Evolutionary conservation across 345 rosid genomes (phyloP).

Genomic region (Eucalyptus rudis): DNA sequence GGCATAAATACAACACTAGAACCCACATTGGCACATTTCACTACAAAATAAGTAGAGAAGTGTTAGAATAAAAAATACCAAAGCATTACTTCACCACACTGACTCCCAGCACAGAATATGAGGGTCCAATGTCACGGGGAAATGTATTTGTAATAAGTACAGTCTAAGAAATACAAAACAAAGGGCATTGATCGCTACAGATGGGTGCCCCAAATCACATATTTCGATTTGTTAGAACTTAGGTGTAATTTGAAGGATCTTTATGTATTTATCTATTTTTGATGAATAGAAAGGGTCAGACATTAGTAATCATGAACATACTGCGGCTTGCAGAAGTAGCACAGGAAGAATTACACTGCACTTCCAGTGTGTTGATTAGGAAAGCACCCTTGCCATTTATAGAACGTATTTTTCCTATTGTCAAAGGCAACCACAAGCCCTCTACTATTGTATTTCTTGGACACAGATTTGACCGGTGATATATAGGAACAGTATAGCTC

Average conservation of each 20-base stretch:
- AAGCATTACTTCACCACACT: not conserved
- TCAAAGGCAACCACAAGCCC: not conserved
- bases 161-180: not conserved
- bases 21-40: slow-evolving; percentile 65
- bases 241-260: not conserved
- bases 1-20: slow-evolving; percentile 78
- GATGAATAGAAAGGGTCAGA: not conserved
- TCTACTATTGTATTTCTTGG: not conserved
- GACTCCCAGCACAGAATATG: not conserved
- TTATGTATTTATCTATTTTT: not conserved
- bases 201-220: not conserved
- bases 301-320: not conserved
- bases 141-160: not conserved
- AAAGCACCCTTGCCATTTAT: not conserved
- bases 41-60: slow-evolving; percentile 34
- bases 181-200: not conserved
- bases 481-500: not conserved
- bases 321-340: not conserved
- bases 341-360: not conserved
- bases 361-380: not conserved
- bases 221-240: not conserved
- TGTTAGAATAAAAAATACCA: not conserved
- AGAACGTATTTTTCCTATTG: not conserved
- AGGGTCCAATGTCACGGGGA: not conserved
- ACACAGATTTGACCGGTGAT: not conserved